A percentile compares a stretch with the other conserved stretches of the same genome.
Conservation (phyloP, 257 asterid species). For the Salvia hispanica region DNA sequence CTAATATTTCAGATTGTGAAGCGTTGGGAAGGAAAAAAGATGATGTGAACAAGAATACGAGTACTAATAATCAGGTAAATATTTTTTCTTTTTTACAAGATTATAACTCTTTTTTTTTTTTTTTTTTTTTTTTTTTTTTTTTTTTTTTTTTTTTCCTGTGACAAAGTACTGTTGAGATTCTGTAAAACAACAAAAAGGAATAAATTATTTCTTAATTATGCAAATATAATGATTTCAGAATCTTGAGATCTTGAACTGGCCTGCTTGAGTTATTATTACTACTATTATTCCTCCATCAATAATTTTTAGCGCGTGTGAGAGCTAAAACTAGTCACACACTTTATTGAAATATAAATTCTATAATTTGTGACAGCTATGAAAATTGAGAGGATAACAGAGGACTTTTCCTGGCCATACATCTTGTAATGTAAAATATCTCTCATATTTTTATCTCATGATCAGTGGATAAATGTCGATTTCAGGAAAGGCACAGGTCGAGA, state of each 20-base stretch:
- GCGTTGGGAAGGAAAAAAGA: slow-evolving; percentile 37
- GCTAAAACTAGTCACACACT: not conserved
- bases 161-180: slow-evolving; percentile 30
- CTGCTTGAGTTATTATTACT: slow-evolving; percentile 22
- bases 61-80: slow-evolving; percentile 39
- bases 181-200: not conserved
- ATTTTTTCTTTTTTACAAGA: not conserved
- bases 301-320: not conserved
- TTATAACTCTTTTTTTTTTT: not conserved
- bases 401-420: slow-evolving; percentile 28
- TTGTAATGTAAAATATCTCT: slow-evolving; percentile 10
- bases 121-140: not conserved
- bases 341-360: no score
- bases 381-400: slow-evolving; percentile 16
- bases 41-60: slow-evolving; percentile 37
- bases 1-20: slow-evolving; percentile 42
- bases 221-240: slow-evolving; percentile 31
- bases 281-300: not conserved
- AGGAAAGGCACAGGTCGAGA: slow-evolving; percentile 57
- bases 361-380: not conserved
- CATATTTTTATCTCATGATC: not conserved
- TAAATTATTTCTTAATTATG: slow-evolving; percentile 10
- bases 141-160: slow-evolving; percentile 2
- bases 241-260: slow-evolving; percentile 35
- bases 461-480: slow-evolving; percentile 1